phyloP scores from a whole-genome alignment of 352 stramenopile species.

The Pythium phragmiticola region DNA sequence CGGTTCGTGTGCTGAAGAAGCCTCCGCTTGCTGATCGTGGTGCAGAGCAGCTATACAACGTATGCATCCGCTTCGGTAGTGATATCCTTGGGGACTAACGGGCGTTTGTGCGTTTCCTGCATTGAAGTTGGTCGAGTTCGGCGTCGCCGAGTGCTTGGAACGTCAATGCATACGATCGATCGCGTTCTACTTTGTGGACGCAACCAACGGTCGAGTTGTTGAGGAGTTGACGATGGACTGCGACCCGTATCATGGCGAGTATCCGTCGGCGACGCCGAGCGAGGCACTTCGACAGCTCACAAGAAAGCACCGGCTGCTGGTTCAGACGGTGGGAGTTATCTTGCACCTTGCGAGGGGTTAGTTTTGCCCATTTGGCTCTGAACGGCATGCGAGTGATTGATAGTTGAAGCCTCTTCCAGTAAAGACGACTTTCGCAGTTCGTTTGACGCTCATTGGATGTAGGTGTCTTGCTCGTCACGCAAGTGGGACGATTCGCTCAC shows the following conservation, averaged over 20 bases:
- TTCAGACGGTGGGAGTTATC: constrained; percentile 25
- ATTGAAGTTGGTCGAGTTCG: constrained; percentile 26
- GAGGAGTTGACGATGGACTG: constrained; percentile 26
- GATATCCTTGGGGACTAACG: neutral
- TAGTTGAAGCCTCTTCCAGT: constrained; percentile 21
- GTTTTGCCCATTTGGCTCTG: neutral
- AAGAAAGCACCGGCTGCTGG: constrained; percentile 25
- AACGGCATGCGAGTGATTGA: neutral
- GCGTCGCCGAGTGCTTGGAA: constrained; percentile 31
- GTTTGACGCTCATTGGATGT: constrained; percentile 23
- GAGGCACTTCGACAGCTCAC: constrained; percentile 23
- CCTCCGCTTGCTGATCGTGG: constrained; percentile 5
- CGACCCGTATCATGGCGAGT: neutral
- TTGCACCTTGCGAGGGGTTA: neutral
- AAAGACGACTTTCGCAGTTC: constrained; percentile 17
- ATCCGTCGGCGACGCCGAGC: constrained; percentile 4
- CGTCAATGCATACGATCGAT: constrained; percentile 22
- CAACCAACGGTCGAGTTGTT: neutral
- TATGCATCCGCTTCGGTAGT: neutral
- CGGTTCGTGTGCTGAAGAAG: constrained; percentile 23
- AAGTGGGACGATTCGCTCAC: neutral
- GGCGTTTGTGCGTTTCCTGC: neutral
- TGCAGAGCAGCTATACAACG: constrained; percentile 21
- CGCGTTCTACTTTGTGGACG: constrained; percentile 18
- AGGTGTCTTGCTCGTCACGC: neutral